phyloP scores from a whole-genome alignment of 495 filamentous ascomycete genomes.

The Parachaetomium inaequale region DNA sequence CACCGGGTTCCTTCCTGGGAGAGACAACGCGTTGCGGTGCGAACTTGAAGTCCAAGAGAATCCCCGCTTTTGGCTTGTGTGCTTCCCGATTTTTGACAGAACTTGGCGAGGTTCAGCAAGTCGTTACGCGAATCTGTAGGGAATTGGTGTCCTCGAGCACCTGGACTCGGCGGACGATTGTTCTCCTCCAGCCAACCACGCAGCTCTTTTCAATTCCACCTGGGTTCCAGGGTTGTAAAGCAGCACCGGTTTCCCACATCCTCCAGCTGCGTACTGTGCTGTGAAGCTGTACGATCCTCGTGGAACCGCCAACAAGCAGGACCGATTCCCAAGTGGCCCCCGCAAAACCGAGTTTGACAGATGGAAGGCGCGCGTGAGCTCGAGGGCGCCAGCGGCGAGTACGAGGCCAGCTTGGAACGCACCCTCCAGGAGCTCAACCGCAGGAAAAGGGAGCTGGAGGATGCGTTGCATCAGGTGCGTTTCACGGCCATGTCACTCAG shows the following conservation, averaged over 20 bases:
- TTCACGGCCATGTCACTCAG: not conserved
- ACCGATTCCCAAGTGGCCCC: not conserved
- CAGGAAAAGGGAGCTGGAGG: slow-evolving; percentile 62
- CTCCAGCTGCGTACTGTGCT: no score
- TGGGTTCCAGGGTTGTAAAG: no score
- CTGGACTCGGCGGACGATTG: no score
- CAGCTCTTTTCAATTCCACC: no score
- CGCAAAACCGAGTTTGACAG: not conserved
- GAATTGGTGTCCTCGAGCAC: not conserved
- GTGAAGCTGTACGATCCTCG: no score
- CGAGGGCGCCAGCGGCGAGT: slow-evolving; percentile 13
- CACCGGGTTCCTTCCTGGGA: no score
- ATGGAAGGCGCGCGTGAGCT: slow-evolving; percentile 18
- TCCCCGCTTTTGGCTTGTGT: not conserved
- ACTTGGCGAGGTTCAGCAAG: not conserved
- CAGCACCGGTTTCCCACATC: no score
- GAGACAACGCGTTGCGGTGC: no score
- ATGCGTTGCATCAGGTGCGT: slow-evolving; percentile 49
- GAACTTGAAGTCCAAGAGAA: not conserved
- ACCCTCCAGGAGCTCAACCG: slow-evolving; percentile 63
- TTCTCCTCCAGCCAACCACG: no score
- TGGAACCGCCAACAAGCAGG: not conserved
- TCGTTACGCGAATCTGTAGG: not conserved
- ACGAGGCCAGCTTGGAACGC: slow-evolving; percentile 56
- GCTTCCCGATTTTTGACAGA: not conserved